These are phyloP conservation scores for Endotrypanum monterogeii DNA, from an alignment of 208 protist species.

Conservation along the genomic window DNA sequence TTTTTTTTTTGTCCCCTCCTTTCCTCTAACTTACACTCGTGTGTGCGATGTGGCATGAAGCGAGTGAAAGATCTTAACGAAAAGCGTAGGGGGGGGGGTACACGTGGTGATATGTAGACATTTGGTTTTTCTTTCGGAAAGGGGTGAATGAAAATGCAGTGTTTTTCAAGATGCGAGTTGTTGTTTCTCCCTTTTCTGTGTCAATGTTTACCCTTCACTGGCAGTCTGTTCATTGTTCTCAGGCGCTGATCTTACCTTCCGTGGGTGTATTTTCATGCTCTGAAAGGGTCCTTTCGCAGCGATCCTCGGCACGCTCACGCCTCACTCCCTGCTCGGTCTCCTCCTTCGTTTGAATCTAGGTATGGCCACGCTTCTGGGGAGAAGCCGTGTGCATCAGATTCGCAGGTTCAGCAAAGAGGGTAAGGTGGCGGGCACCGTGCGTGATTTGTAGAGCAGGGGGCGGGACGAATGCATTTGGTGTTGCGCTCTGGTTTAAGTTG, in stretches of 20 bases:
- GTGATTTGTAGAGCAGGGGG: no score
- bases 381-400: neutral
- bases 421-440: neutral
- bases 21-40: neutral
- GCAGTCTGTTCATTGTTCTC: neutral
- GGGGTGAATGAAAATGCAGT: no score
- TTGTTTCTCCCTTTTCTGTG: no score
- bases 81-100: no score
- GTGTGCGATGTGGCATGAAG: no score
- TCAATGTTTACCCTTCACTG: neutral
- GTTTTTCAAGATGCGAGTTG: no score
- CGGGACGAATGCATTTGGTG: no score
- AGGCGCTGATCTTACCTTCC: neutral
- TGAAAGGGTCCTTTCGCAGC: neutral
- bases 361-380: constrained; percentile 5
- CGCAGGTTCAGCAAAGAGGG: neutral
- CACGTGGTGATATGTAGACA: no score
- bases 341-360: neutral
- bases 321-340: neutral
- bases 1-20: neutral
- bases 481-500: neutral
- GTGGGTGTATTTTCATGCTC: neutral
- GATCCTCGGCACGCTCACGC: neutral
- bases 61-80: no score
- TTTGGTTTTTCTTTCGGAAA: no score